Percentiles rank a stretch among this genome's conserved stretches.
These are phyloP conservation scores for Hamamelis virginiana DNA, from an alignment of 164 flowering plant genomes.

Conservation along the genomic window DNA sequence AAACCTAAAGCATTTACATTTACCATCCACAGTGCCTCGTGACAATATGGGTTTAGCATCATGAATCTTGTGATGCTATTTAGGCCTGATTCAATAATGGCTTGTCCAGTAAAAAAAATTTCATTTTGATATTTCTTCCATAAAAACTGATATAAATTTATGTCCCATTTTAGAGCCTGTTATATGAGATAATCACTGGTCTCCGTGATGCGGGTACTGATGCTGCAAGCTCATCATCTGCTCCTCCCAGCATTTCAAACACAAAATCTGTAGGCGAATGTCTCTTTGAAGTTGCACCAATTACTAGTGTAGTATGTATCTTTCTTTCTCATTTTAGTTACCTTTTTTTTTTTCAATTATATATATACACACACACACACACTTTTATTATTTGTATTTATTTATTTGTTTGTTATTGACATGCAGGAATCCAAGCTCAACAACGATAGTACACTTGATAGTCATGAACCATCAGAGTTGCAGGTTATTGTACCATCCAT, in stretches of 20 bases:
- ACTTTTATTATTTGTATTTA: background rate
- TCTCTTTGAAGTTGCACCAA: slow-evolving; percentile 53
- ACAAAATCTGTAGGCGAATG: slow-evolving; percentile 53
- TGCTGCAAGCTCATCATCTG: slow-evolving; percentile 81
- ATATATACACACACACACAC: too few species aligned
- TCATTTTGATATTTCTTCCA: background rate
- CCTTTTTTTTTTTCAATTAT: background rate
- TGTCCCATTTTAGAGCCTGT: slow-evolving; percentile 49
- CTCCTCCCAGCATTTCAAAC: slow-evolving; percentile 41
- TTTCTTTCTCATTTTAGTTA: background rate
- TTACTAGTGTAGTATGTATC: slow-evolving; percentile 31
- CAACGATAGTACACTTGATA: slow-evolving; percentile 23
- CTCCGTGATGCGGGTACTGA: slow-evolving; percentile 52
- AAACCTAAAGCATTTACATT: background rate
- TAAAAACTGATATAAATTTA: background rate
- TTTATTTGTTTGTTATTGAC: background rate
- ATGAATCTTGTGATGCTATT: background rate
- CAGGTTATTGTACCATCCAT: slow-evolving; percentile 37
- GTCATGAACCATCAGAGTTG: slow-evolving; percentile 29
- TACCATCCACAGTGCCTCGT: background rate
- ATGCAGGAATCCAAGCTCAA: slow-evolving; percentile 40
- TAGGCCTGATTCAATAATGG: background rate
- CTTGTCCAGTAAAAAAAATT: background rate
- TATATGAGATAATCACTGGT: slow-evolving; percentile 74
- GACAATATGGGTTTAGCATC: background rate